These are phyloP conservation scores for Epichloe uncinata DNA, from an alignment of 2,329 filamentous ascomycete species.

Conservation along the genomic window DNA sequence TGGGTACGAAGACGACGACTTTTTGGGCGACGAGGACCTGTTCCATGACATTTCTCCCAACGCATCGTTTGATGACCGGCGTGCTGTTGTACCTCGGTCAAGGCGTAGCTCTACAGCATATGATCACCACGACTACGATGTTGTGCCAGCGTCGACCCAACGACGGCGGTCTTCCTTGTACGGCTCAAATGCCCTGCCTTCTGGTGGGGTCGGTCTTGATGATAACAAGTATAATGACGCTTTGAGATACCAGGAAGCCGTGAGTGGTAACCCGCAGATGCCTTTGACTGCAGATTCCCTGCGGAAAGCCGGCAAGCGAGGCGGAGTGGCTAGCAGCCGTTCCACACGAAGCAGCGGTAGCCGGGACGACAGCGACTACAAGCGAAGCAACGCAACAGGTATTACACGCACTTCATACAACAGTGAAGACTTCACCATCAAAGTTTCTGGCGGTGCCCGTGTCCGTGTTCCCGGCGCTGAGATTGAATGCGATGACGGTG, in stretches of 20 bases:
- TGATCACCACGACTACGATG: constrained; percentile 24
- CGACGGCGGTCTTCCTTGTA: constrained; percentile 29
- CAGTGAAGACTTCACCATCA: constrained; percentile 47
- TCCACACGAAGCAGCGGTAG: constrained; percentile 46
- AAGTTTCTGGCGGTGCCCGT: constrained; percentile 40
- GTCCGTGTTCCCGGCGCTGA: constrained; percentile 43
- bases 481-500: constrained; percentile 45
- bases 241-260: constrained; percentile 38
- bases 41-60: constrained; percentile 27
- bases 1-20: constrained; percentile 26
- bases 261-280: constrained; percentile 29
- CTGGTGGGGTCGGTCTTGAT: constrained; percentile 21
- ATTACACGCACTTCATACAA: constrained; percentile 40
- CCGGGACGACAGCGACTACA: constrained; percentile 50
- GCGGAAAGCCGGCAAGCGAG: constrained; percentile 33
- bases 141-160: constrained; percentile 24
- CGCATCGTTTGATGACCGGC: constrained; percentile 20
- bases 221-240: constrained; percentile 26
- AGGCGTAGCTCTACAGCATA: constrained; percentile 24
- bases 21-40: constrained; percentile 19
- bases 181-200: constrained; percentile 19
- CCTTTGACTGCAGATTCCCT: constrained; percentile 44
- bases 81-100: constrained; percentile 19
- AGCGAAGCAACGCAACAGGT: constrained; percentile 46
- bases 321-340: constrained; percentile 36